A percentile compares a stretch with the other conserved stretches of the same genome.
phyloP scores from a whole-genome alignment of 176 grass and related monocot species.

The Oryza coarctata region DNA sequence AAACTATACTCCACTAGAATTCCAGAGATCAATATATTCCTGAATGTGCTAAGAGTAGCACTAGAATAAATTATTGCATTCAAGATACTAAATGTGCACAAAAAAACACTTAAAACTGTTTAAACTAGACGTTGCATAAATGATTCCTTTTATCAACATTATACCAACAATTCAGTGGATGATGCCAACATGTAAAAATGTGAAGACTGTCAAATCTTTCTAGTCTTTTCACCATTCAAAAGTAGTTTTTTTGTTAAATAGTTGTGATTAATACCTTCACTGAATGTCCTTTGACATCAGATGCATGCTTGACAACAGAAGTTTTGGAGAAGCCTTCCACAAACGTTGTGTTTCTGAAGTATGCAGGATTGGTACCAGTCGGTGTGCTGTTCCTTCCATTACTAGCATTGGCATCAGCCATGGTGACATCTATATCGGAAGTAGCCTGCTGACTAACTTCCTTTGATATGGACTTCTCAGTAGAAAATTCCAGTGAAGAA shows the following conservation, averaged over 20 bases:
- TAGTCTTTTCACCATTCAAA: not conserved
- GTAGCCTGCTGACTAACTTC: slow-evolving; percentile 53
- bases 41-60: slow-evolving; percentile 10
- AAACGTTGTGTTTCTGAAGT: slow-evolving; percentile 77
- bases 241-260: not conserved
- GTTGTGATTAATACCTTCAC: slow-evolving; percentile 58
- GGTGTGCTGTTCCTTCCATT: slow-evolving; percentile 50
- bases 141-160: not conserved
- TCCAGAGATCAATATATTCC: not conserved
- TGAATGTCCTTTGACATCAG: slow-evolving; percentile 88
- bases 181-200: not conserved
- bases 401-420: slow-evolving; percentile 74
- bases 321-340: slow-evolving; percentile 97
- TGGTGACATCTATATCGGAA: slow-evolving; percentile 80
- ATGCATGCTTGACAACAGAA: slow-evolving; percentile 81
- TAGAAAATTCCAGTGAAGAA: slow-evolving; percentile 67
- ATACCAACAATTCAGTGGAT: not conserved
- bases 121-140: slow-evolving; percentile 4
- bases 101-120: slow-evolving; percentile 4
- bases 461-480: slow-evolving; percentile 68
- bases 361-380: slow-evolving; percentile 54
- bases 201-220: slow-evolving; percentile 1
- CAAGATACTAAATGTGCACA: not conserved
- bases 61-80: slow-evolving; percentile 17
- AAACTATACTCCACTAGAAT: slow-evolving; percentile 1